Evolutionary conservation across 257 asterid species (phyloP), one percentile per base, ranked within the genome.

Genomic region (Solanum lycopersicoides): DNA sequence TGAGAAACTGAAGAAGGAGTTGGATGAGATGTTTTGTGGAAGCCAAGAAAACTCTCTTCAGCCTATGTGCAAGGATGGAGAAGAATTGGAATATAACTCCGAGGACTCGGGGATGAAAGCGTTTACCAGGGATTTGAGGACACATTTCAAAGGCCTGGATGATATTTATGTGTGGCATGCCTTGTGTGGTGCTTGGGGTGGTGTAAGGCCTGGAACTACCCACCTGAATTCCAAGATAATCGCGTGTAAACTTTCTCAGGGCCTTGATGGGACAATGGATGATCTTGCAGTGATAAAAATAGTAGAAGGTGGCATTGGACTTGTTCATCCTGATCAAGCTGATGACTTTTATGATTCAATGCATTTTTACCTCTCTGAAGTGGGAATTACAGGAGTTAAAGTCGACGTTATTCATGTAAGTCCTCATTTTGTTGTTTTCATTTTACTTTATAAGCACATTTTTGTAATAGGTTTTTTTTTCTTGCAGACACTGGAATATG

Each of bases 141-240:
- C 42, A 71, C 42, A 86, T 30, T 71, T 69, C 87, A 69, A 23
- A 15, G 84, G 83, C 35, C 85, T 73, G 56, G 37, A 79, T 87
- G 92, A 91, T 85, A 96, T 93, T 12, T 95, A 94, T 83, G 92
- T 94, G 91, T 95, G 98, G 98, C 98, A 95, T 88, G 98, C 98
- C n/a, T 32, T 95, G 44, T 90, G 93, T 12, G 98, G 98, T 35
- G 94, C 94, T 85, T 94, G 98, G 98, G 98, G 98, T 1, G 98
- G 98, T 65, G 91, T 95, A 45, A 91, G 85, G 13, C 83, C 94
- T 11, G 94, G 94, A 4, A 90, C 89, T 9, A 72, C 72, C 2
- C 88, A 93, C 86, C 89, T 91, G 42, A 92, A 92, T 92, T 91
- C 84, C 95, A 97, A 16, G 91, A 86, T 76, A 88, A 94, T 14